Evolutionary conservation across 2,329 filamentous ascomycete genomes (phyloP).

Genomic region (Nothophaeocryptopus gaeumannii): DNA sequence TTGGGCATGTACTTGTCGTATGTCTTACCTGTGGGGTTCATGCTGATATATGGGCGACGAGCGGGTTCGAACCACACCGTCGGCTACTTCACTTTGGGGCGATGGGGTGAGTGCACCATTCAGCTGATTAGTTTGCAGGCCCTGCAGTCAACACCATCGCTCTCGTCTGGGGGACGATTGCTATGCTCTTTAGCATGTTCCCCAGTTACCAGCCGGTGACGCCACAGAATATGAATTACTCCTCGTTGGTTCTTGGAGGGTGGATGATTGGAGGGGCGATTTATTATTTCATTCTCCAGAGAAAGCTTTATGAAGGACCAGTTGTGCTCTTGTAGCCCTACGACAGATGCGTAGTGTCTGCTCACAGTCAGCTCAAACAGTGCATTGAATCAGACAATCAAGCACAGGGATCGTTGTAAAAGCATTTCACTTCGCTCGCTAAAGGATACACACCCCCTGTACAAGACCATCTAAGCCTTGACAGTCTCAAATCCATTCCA

Average conservation of each 20-base stretch:
- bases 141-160: slow-evolving; percentile 41
- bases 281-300: slow-evolving; percentile 43
- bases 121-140: not conserved
- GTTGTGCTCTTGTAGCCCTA: not conserved
- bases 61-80: not conserved
- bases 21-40: slow-evolving; percentile 15
- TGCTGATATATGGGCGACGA: slow-evolving; percentile 28
- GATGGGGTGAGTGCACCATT: slow-evolving; percentile 34
- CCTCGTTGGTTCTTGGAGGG: slow-evolving; percentile 38
- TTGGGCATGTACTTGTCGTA: slow-evolving; percentile 18
- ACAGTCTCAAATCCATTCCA: slow-evolving; percentile 30
- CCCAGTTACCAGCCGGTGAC: slow-evolving; percentile 42
- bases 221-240: slow-evolving; percentile 45
- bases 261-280: slow-evolving; percentile 40
- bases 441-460: too few relatives aligned
- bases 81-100: slow-evolving; percentile 36
- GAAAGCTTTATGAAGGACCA: slow-evolving; percentile 32
- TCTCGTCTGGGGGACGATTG: slow-evolving; percentile 45
- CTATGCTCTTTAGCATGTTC: slow-evolving; percentile 49
- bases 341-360: too few relatives aligned
- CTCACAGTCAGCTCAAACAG: too few relatives aligned
- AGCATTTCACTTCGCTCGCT: too few relatives aligned
- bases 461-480: slow-evolving; percentile 21
- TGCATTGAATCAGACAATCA: too few relatives aligned
- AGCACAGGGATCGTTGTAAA: too few relatives aligned